A percentile compares a stretch with the other conserved stretches of the same genome.
These are phyloP conservation scores for Ramichloridium luteum DNA, from an alignment of 2,329 filamentous ascomycete species.

Conservation along the genomic window DNA sequence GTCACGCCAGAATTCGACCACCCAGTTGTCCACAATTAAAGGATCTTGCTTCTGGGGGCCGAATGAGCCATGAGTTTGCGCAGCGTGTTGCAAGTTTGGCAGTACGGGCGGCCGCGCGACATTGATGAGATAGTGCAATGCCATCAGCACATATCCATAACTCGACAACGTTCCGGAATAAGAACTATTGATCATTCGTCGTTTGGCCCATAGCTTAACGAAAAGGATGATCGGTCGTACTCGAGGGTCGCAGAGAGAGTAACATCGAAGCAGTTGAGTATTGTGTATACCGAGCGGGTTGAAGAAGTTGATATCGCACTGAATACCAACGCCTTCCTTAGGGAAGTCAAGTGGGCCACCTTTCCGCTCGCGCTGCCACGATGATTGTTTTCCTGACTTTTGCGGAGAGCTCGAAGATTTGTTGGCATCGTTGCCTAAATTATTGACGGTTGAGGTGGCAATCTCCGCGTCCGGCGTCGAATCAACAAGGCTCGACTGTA, in stretches of 20 bases:
- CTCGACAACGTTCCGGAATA: constrained; percentile 79
- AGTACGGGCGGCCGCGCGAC: constrained; percentile 68
- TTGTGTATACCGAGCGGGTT: constrained; percentile 76
- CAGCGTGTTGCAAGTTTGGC: constrained; percentile 60
- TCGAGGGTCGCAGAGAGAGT: constrained; percentile 64
- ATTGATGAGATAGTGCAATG: constrained; percentile 81
- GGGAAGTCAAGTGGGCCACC: constrained; percentile 58
- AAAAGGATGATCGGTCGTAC: constrained; percentile 72
- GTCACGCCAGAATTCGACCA: constrained; percentile 67
- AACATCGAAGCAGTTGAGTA: constrained; percentile 69
- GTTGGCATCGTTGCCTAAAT: constrained; percentile 5
- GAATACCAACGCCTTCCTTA: constrained; percentile 63
- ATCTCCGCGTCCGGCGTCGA: constrained; percentile 1
- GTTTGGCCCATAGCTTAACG: constrained; percentile 83
- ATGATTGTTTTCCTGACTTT: constrained; percentile 3
- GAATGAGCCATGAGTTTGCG: constrained; percentile 3
- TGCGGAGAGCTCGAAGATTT: constrained; percentile 1
- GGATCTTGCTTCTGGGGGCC: neutral
- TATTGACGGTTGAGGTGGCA: neutral
- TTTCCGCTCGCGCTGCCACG: constrained; percentile 36
- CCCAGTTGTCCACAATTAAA: constrained; percentile 39
- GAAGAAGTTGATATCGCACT: constrained; percentile 86
- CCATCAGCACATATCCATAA: constrained; percentile 87
- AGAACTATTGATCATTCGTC: constrained; percentile 71
- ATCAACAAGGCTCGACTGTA: constrained; percentile 1